phyloP scores from a whole-genome alignment of 371 early-diverging fungal genomes.

The Massospora cicadina region DNA sequence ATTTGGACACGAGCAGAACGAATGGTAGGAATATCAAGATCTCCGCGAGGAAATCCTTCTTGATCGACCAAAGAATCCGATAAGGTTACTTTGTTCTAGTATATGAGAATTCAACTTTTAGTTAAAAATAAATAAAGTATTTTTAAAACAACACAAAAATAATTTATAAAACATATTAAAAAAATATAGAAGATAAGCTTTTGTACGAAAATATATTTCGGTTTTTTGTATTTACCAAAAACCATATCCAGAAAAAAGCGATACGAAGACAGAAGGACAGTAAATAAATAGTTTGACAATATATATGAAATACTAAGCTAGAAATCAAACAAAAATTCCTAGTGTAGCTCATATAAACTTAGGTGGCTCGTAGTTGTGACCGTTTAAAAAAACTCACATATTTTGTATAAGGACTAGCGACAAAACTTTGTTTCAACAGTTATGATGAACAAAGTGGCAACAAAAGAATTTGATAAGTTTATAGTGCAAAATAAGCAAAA shows the following conservation, averaged over 20 bases:
- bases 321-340: too few species aligned
- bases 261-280: neutral
- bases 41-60: conserved; percentile 68
- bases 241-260: neutral
- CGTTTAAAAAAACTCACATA: too few species aligned
- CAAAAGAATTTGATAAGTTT: too few species aligned
- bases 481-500: too few species aligned
- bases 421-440: too few species aligned
- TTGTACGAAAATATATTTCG: neutral
- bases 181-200: neutral
- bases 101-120: too few species aligned
- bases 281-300: neutral
- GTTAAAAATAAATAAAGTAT: too few species aligned
- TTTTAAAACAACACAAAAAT: neutral
- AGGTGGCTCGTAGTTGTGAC: too few species aligned
- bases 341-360: too few species aligned
- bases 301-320: neutral
- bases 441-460: too few species aligned
- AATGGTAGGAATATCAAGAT: conserved; percentile 64
- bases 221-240: neutral
- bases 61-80: conserved; percentile 50
- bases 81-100: conserved; percentile 48
- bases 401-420: too few species aligned
- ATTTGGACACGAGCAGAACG: conserved; percentile 40
- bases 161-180: neutral